Conservation (phyloP, 169 alveolate species). For the Eimeria praecox region DNA sequence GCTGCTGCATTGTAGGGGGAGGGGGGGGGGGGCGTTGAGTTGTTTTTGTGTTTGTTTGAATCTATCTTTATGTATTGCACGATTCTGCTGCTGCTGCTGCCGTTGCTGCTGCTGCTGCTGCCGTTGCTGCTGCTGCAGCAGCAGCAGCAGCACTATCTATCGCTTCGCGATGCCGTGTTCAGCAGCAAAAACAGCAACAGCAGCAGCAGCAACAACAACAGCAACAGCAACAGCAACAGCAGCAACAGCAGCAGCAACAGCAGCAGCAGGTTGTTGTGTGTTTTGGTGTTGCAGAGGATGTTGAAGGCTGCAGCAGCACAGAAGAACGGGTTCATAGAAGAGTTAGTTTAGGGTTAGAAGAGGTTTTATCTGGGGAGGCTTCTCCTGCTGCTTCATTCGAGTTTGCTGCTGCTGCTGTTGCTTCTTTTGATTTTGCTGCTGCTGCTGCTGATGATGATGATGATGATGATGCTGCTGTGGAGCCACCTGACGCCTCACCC, state of each 20-base stretch:
- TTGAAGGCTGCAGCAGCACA: neutral
- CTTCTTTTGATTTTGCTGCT: neutral
- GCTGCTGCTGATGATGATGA: neutral
- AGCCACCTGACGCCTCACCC: neutral
- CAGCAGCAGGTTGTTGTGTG: neutral
- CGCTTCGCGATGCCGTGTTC: neutral
- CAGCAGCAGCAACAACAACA: neutral
- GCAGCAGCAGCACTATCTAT: conserved; percentile 2
- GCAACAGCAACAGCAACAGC: neutral
- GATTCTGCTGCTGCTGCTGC: conserved; percentile 4
- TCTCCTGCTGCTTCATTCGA: neutral
- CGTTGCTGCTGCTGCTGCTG: conserved; percentile 1
- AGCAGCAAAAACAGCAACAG: neutral
- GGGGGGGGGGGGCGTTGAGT: no score
- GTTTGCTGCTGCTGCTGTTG: neutral
- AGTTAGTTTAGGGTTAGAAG: neutral
- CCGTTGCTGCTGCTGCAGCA: neutral
- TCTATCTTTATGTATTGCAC: no score
- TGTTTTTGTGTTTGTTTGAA: neutral
- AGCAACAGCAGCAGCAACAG: neutral
- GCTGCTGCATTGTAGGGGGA: no score
- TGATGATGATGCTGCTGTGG: neutral
- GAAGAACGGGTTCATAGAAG: neutral
- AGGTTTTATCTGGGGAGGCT: neutral
- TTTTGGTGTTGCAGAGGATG: neutral